Evolutionary conservation across 208 protist genomes (phyloP).

Genomic region (Trypanosoma mega): DNA sequence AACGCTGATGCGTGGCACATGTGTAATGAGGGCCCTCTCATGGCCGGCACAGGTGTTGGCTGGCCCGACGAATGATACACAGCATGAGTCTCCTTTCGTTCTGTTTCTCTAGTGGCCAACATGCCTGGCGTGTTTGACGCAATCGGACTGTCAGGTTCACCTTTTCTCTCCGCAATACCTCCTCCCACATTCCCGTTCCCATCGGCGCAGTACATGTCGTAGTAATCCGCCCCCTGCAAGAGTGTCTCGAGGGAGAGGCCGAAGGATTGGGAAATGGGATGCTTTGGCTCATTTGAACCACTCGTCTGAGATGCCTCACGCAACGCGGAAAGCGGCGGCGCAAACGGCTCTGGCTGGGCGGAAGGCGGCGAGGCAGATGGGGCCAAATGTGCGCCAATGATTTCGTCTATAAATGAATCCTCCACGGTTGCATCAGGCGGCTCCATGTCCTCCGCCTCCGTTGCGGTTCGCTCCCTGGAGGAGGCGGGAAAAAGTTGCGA

Average conservation of each 20-base stretch:
- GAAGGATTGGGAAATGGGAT: not conserved
- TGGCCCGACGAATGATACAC: too few species aligned
- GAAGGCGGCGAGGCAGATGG: not conserved
- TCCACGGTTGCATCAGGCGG: not conserved
- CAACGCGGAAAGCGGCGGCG: too few species aligned
- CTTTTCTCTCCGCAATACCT: too few species aligned
- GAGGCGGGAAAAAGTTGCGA: slow-evolving; percentile 2
- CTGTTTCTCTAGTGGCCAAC: too few species aligned
- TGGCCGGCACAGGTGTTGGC: too few species aligned
- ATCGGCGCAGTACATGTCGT: slow-evolving; percentile 13
- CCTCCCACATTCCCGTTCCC: too few species aligned
- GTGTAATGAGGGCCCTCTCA: not conserved
- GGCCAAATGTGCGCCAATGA: not conserved
- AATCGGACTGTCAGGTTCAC: too few species aligned
- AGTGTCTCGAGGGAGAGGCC: not conserved
- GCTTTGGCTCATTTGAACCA: too few species aligned
- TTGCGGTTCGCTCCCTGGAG: not conserved
- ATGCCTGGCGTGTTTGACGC: too few species aligned
- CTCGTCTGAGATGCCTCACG: too few species aligned
- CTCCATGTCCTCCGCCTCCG: not conserved
- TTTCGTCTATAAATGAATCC: slow-evolving; percentile 1
- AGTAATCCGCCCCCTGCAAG: slow-evolving; percentile 1
- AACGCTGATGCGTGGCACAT: not conserved
- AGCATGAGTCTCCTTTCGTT: too few species aligned
- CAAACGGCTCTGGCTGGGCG: not conserved